Evolutionary conservation across 257 asterid genomes (phyloP), one percentile per base, ranked within the genome.

Genomic region (Mitragyna speciosa): DNA sequence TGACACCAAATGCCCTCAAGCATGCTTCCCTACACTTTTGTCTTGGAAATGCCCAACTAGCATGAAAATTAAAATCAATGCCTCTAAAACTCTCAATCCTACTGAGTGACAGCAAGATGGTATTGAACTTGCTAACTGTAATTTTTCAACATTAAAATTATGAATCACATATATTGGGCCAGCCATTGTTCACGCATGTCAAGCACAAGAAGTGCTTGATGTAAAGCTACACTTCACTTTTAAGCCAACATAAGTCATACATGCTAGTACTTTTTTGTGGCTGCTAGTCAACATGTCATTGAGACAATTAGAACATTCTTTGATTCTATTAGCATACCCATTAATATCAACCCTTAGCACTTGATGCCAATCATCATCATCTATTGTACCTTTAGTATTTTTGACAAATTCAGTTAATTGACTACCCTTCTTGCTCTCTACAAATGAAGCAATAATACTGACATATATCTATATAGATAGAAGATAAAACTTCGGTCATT

Each of bases 111-210:
- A 71, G 52, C 47, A n/a, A 56, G 33, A 54, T 49, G 39, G 17
- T 61, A 28, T 10, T n/a, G 24, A 20, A 10, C 63, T 19, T 26
- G 3, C n/a, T 26, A 52, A 28, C 9, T 36, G 20, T 48, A 33
- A 6, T 22, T 6, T 54, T 43, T 66, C n/a, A 54, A 84, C 77
- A 70, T 54, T 17, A 65, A 76, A 75, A 78, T 51, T 47, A 76
- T 70, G 26, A 67, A 74, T 88, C 89, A 95, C 97, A 93, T 95
- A 87, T 93, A 95, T 84, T 93, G 97, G 59, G 97, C 92, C 87
- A 95, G 81, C 99, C 99, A 95, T 80, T 95, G 99, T 82, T 93
- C 93, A 91, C 99, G 93, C 99, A 95, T 92, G 81, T 95, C 99
- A 76, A 95, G 97, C 88, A 95, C 99, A 63, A 98, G 97, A 81